Percentiles rank a stretch among this genome's conserved stretches.
These are phyloP conservation scores for Aspergillus indologenus DNA, from an alignment of 495 filamentous ascomycete genomes.

Conservation along the genomic window DNA sequence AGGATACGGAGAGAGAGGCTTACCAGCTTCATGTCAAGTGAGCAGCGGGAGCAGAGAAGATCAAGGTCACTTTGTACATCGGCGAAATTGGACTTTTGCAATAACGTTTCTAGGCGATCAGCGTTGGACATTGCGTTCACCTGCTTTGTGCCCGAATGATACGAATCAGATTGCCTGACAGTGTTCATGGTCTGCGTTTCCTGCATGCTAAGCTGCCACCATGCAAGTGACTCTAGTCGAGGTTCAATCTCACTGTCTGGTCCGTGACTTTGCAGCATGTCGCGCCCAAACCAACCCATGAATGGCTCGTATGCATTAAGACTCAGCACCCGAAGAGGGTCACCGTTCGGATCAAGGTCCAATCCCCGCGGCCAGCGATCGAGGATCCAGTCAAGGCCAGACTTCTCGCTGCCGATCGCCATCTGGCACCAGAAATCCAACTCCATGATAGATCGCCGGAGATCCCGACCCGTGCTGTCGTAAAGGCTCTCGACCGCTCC, in stretches of 20 bases:
- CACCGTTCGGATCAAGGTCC: constrained; percentile 63
- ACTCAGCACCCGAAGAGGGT: constrained; percentile 76
- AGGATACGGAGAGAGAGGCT: constrained; percentile 10
- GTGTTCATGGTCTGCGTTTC: constrained; percentile 31
- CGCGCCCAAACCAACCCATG: constrained; percentile 74
- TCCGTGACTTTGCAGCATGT: constrained; percentile 35
- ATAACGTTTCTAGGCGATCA: constrained; percentile 29
- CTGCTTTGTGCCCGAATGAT: background rate
- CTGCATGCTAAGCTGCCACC: constrained; percentile 41
- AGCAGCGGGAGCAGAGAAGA: constrained; percentile 31
- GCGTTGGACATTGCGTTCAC: constrained; percentile 17
- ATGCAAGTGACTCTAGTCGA: constrained; percentile 32
- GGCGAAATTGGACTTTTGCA: constrained; percentile 26
- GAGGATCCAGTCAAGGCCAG: constrained; percentile 87
- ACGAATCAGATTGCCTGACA: background rate
- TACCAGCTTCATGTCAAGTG: constrained; percentile 30
- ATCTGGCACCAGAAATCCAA: constrained; percentile 97
- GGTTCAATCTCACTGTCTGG: constrained; percentile 30
- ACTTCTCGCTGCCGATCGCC: constrained; percentile 82
- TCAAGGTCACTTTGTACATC: constrained; percentile 41
- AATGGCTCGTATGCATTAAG: constrained; percentile 69
- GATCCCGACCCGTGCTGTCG: constrained; percentile 59
- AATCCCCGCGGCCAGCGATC: constrained; percentile 64
- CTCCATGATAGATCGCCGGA: constrained; percentile 80
- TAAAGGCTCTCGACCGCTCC: constrained; percentile 68